Base-by-base conservation (phyloP, 495 filamentous ascomycete genomes). In the Saxispiralis lemnorum region DNA sequence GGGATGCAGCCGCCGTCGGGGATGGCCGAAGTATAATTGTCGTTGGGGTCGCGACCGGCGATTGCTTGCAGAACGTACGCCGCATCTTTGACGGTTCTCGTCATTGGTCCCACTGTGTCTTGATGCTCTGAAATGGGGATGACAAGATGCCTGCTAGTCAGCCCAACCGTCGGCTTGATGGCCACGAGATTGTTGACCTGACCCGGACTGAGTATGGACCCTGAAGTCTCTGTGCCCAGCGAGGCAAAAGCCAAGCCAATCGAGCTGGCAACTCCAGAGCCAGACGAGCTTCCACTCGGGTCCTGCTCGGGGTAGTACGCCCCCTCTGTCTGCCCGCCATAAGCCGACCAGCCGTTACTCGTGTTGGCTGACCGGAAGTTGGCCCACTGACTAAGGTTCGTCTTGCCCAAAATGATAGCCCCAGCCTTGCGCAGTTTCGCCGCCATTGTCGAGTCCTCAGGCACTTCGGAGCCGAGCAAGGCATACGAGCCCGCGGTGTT, bases 141-240 rank as follows among this genome's bases (percentile, higher is more conserved):
- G 14, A 79, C 74, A 16, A 75, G 61, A 42, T 67, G 56, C 9
- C 75, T 60, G 13, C 71, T 75, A 7, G 73, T 79, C n/a, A 79
- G 63, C 0, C 79, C 79, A 10, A 80, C 75, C 0, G 76, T 78
- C 10, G 78, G 78, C 57, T 81, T 82, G 56, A 77, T 69, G 6
- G 71, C 66, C 12, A 65, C 66, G n/a, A 65, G 13, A 45, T 62
- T 61, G 49, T 62, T 65, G 13, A 51, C 42, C 37, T 57, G 45
- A 12, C 51, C 51, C 3, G 62, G 62, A 15, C 56, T 57, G 2
- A 63, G 24, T 36, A 65, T 63, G 7, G 57, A 60, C 1, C 62
- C 62, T 28, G 55, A 55, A 9, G 61, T 64, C 41, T 67, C 68
- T 1, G 70, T 64, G 7, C 71, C 71, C 9, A 75, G 56, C 28